Evolutionary conservation across 1,139 yeast species (phyloP), one percentile per base, ranked within the genome.

Genomic region (Lodderomyces metapsilosis): DNA sequence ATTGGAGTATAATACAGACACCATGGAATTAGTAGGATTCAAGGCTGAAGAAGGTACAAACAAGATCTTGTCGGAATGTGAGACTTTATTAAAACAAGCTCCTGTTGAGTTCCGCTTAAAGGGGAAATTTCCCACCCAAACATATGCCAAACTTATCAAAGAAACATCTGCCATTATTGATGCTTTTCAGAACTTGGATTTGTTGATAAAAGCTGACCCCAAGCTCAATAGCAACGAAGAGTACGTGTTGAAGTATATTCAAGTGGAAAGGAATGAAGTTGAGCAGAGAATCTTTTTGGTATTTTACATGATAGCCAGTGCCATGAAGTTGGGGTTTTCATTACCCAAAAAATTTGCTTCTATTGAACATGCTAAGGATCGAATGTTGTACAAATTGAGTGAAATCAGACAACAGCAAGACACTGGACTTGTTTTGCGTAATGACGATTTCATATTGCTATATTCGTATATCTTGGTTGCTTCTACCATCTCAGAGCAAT

Each of bases 241-340:
- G 37, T 71, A 64, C 34, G 84, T 86, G 4, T 64, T 86, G 13
- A 65, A 72, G 37, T 75, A 72, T 49, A 77, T 88, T 8, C 68
- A 68, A 23, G 58, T 61, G 2, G 95, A 86, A 56, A 66, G 92
- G 41, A 70, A 63, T 18, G 94, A 87, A 54, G 66, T 87, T 23
- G 86, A 85, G 52, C 83, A 82, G 49, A 62, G 92, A 18, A 77
- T 87, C 1, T 85, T 87, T 49, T 66, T 86, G 46, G 78, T 83
- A 6, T 85, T 87, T 54, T 86, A 85, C 64, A 82, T 86, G 80
- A 71, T 86, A 10, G 84, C 95, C 3, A 81, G 92, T 25, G 86
- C 95, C 0, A 70, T 87, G 67, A 75, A 80, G 42, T 64, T 88
- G 18, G 89, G 89, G 2, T 78, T 86, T 47, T 95, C 95, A 1